Conservation (phyloP, 1,284 basidiomycete species). For the Athelia sp. region DNA sequence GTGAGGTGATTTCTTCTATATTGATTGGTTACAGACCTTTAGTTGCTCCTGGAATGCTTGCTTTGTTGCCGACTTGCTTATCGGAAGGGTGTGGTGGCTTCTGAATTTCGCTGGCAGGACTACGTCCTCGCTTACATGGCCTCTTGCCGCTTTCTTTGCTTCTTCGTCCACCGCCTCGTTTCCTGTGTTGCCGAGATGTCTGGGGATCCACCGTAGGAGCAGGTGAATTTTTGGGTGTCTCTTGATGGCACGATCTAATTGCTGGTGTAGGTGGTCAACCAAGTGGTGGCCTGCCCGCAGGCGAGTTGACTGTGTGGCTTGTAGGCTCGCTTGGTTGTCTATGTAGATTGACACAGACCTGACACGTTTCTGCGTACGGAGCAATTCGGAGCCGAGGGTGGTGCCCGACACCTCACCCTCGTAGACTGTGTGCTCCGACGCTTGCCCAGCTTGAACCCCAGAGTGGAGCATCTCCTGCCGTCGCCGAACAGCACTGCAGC, state of each 20-base stretch:
- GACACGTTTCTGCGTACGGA: background rate
- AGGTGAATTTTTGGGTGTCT: background rate
- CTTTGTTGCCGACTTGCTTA: conserved; percentile 2
- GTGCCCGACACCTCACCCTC: conserved; percentile 17
- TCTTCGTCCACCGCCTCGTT: conserved; percentile 14
- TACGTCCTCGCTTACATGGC: conserved; percentile 1
- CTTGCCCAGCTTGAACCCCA: conserved; percentile 14
- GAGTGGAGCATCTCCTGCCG: background rate
- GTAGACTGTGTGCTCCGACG: conserved; percentile 17
- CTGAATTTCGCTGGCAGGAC: conserved; percentile 11
- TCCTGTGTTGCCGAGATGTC: conserved; percentile 13
- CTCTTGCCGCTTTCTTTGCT: conserved; percentile 12
- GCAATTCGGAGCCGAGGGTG: conserved; percentile 7
- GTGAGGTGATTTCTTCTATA: background rate
- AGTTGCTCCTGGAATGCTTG: background rate
- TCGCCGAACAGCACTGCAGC: conserved; percentile 18
- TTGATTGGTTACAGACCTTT: background rate
- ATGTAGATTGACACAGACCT: background rate
- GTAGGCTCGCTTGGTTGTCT: background rate
- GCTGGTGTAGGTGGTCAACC: background rate
- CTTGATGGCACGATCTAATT: background rate
- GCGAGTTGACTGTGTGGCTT: background rate
- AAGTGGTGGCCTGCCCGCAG: background rate
- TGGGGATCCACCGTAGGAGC: conserved; percentile 5
- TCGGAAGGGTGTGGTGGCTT: background rate